Percentiles rank a stretch among this genome's conserved stretches.
Conservation (phyloP, 495 filamentous ascomycete genomes). For the Xylaria intraflava region DNA sequence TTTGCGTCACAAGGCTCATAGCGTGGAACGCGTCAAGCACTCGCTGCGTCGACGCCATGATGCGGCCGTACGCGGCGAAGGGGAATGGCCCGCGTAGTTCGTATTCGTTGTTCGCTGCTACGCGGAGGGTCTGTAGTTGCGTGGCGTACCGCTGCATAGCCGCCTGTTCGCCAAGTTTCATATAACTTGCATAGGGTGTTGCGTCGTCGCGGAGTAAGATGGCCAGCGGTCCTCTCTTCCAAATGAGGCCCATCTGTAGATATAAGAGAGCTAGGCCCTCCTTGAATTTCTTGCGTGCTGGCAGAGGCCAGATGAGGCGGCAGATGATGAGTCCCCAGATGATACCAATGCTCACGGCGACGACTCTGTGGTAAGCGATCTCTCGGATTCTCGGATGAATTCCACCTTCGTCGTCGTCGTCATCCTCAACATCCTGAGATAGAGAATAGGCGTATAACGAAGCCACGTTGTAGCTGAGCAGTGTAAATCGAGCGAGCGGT, state of each 20-base stretch:
- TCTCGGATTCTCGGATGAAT: conserved; percentile 73
- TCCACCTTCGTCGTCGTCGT: conserved; percentile 82
- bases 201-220: conserved; percentile 52
- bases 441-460: conserved; percentile 91
- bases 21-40: conserved; percentile 91
- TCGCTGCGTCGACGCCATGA: conserved; percentile 69
- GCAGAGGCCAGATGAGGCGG: conserved; percentile 86
- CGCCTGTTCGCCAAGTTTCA: conserved; percentile 76
- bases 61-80: conserved; percentile 55
- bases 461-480: conserved; percentile 95
- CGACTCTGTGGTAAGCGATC: conserved; percentile 84
- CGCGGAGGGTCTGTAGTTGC: conserved; percentile 65
- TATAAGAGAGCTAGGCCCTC: conserved; percentile 79
- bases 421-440: conserved; percentile 67
- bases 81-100: conserved; percentile 81
- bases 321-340: conserved; percentile 91
- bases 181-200: conserved; percentile 57
- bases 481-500: conserved; percentile 84
- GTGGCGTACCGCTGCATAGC: conserved; percentile 48
- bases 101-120: conserved; percentile 72
- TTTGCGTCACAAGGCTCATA: conserved; percentile 87
- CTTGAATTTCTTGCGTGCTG: conserved; percentile 77
- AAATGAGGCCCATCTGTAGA: conserved; percentile 90
- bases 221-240: conserved; percentile 89
- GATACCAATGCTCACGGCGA: conserved; percentile 80